Conservation (phyloP, 352 stramenopile species). For the Phytophthora cactorum region DNA sequence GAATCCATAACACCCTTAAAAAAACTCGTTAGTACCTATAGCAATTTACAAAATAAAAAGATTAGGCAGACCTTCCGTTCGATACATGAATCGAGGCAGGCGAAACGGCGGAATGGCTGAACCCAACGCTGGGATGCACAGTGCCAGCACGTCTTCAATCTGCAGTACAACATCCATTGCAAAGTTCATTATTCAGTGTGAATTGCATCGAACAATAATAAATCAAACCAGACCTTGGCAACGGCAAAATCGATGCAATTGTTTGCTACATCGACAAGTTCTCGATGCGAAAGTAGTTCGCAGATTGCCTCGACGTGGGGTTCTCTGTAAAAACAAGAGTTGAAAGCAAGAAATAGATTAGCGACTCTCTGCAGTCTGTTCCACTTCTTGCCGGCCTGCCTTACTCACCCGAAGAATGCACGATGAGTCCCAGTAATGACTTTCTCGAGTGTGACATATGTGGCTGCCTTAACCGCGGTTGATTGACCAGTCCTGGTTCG, state of each 20-base stretch:
- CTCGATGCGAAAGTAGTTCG: conserved; percentile 32
- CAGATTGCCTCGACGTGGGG: conserved; percentile 36
- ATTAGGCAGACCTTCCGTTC: conserved; percentile 44
- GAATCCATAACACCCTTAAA: conserved; percentile 70
- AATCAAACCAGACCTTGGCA: conserved; percentile 40
- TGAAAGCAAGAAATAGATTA: not conserved
- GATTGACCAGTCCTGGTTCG: conserved; percentile 19
- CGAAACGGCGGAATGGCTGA: conserved; percentile 78
- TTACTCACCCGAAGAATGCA: conserved; percentile 32
- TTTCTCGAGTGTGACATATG: conserved; percentile 27
- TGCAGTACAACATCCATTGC: conserved; percentile 19
- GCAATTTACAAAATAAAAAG: not conserved
- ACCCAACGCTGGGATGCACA: conserved; percentile 76
- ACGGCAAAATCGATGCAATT: conserved; percentile 41
- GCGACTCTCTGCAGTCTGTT: not conserved
- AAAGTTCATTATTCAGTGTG: not conserved
- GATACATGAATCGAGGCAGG: conserved; percentile 74
- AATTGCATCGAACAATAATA: not conserved
- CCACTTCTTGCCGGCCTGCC: not conserved
- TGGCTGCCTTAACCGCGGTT: conserved; percentile 6
- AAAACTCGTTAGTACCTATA: not conserved
- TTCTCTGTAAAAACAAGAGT: conserved; percentile 16
- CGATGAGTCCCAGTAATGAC: conserved; percentile 22
- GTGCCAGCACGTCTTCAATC: conserved; percentile 70
- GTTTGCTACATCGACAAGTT: conserved; percentile 41